Percentiles rank a stretch among this genome's conserved stretches.
Conservation (phyloP, 306 rosid species). For the Castanopsis chinensis region DNA sequence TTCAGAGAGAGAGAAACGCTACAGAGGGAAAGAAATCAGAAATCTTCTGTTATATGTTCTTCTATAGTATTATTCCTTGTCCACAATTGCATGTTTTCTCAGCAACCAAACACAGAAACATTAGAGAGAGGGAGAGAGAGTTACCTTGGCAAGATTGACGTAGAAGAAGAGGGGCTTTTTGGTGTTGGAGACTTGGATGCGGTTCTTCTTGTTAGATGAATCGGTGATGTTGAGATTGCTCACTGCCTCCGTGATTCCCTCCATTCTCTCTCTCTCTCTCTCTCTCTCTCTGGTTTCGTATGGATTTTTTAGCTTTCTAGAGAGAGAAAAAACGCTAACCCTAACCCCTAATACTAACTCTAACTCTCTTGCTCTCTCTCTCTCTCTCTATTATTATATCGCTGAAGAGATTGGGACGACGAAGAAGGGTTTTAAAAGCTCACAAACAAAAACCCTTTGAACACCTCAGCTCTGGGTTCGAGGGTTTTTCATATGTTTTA, state of each 20-base stretch:
- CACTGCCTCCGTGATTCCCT: conserved; percentile 54
- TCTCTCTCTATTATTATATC: background rate
- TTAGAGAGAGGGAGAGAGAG: background rate
- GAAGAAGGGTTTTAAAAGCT: background rate
- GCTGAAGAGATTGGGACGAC: background rate
- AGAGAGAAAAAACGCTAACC: background rate
- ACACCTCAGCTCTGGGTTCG: background rate
- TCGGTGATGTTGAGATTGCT: conserved; percentile 50
- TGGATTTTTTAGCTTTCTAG: background rate
- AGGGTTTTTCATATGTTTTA: background rate
- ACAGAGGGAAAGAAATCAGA: background rate
- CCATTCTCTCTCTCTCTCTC: conserved; percentile 23
- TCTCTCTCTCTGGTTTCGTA: too few relatives aligned
- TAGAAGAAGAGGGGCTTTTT: conserved; percentile 77
- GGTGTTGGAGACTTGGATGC: conserved; percentile 76
- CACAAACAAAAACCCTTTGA: background rate
- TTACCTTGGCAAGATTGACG: conserved; percentile 72
- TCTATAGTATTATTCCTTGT: background rate
- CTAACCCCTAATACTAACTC: background rate
- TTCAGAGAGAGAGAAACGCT: background rate
- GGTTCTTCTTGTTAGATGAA: conserved; percentile 48
- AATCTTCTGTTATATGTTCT: background rate
- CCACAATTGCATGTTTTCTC: background rate
- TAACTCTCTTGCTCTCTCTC: background rate
- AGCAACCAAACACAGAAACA: background rate